Conservation (phyloP, 345 rosid species). For the Corymbia maculata region DNA sequence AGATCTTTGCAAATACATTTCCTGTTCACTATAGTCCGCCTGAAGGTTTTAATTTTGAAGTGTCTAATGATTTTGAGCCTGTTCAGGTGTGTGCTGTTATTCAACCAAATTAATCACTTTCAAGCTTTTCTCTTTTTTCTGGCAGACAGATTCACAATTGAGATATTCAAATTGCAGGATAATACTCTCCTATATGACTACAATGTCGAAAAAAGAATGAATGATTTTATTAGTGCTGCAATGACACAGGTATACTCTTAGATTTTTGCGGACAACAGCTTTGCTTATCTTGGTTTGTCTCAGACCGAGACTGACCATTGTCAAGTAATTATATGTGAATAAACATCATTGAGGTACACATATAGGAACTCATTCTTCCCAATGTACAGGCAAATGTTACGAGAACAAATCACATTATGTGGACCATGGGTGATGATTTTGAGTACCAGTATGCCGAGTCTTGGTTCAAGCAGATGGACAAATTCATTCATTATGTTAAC, state of each 20-base stretch:
- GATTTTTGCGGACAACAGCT: background rate
- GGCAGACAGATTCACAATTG: background rate
- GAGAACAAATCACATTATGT: constrained; percentile 77
- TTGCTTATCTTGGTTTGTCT: background rate
- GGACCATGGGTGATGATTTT: constrained; percentile 99
- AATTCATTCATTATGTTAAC: constrained; percentile 76
- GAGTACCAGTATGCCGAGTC: constrained; percentile 84
- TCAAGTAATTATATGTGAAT: background rate
- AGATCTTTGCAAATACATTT: constrained; percentile 75
- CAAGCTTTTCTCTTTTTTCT: background rate
- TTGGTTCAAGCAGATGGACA: constrained; percentile 96
- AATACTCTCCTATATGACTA: constrained; percentile 45
- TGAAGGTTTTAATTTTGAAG: constrained; percentile 66
- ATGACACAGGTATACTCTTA: constrained; percentile 39
- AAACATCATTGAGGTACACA: background rate
- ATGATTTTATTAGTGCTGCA: constrained; percentile 55
- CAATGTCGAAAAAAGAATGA: constrained; percentile 52
- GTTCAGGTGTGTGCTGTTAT: constrained; percentile 44
- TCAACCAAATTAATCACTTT: background rate
- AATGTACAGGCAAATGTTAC: constrained; percentile 60
- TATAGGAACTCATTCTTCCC: background rate
- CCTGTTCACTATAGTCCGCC: constrained; percentile 72
- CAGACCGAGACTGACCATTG: background rate
- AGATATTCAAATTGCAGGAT: constrained; percentile 33
- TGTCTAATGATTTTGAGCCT: constrained; percentile 35